Percentiles rank a stretch among this genome's conserved stretches.
Conservation (phyloP, 208 protist genomes). For the Angomonas desouzai region DNA sequence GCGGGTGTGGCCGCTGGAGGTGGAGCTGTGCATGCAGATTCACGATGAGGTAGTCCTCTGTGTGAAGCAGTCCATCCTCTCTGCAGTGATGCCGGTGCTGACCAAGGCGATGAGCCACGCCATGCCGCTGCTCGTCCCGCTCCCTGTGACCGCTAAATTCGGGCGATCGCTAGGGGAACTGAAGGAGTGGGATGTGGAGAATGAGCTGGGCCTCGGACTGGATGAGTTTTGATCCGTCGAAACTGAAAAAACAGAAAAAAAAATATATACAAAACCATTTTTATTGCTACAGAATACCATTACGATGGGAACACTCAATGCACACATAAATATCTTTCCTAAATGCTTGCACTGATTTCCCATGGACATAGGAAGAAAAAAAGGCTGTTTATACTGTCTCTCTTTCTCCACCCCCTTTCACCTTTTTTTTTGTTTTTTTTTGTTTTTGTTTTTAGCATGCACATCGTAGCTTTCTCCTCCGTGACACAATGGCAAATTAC, state of each 20-base stretch:
- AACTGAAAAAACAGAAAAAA: not conserved
- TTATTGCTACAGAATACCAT: not conserved
- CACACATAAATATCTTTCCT: conserved; percentile 2
- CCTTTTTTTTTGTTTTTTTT: too few relatives aligned
- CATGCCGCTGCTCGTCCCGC: conserved; percentile 64
- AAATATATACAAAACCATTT: not conserved
- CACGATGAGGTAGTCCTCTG: conserved; percentile 13
- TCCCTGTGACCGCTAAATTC: conserved; percentile 57
- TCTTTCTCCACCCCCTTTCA: too few relatives aligned
- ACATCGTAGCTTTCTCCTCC: too few relatives aligned
- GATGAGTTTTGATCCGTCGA: conserved; percentile 7
- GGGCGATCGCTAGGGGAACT: conserved; percentile 67
- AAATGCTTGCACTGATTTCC: too few relatives aligned
- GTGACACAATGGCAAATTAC: too few relatives aligned
- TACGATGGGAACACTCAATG: not conserved
- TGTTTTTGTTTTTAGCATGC: too few relatives aligned
- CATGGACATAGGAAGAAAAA: too few relatives aligned
- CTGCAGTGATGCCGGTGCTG: conserved; percentile 38
- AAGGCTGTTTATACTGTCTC: too few relatives aligned
- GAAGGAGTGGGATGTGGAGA: conserved; percentile 68
- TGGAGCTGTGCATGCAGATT: conserved; percentile 31
- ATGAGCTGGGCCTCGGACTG: conserved; percentile 55
- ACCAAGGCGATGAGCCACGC: conserved; percentile 35
- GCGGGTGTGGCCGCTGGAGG: conserved; percentile 37
- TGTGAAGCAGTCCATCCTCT: conserved; percentile 35